Percentiles rank a stretch among this genome's conserved stretches.
phyloP scores from a whole-genome alignment of 257 asterid genomes.

The Plantago ovata region DNA sequence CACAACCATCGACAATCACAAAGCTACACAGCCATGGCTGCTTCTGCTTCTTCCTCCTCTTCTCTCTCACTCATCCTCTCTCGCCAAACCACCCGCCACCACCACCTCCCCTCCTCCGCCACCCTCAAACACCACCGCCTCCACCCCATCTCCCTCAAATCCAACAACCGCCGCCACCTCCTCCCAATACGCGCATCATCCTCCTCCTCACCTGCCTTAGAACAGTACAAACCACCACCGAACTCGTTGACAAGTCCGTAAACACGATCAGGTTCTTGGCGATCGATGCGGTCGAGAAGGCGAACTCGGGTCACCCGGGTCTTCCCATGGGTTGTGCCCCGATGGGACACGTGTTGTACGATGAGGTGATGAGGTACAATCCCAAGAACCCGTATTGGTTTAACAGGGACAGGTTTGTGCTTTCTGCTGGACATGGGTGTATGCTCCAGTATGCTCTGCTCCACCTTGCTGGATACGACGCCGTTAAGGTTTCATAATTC shows the following conservation, averaged over 20 bases:
- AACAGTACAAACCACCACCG: conserved; percentile 53
- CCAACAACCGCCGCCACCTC: conserved; percentile 33
- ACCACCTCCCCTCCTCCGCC: conserved; percentile 56
- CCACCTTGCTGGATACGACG: conserved; percentile 81
- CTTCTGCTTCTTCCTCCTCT: conserved; percentile 79
- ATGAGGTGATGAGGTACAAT: conserved; percentile 88
- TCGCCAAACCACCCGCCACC: conserved; percentile 52
- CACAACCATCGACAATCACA: neutral
- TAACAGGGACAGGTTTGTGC: conserved; percentile 85
- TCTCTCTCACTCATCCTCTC: conserved; percentile 72
- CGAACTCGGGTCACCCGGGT: conserved; percentile 91
- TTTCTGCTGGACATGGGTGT: conserved; percentile 97
- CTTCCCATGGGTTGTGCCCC: conserved; percentile 96
- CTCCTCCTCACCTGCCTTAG: too few species aligned
- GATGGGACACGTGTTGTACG: conserved; percentile 88
- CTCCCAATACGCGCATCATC: conserved; percentile 43
- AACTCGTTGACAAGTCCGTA: conserved; percentile 74
- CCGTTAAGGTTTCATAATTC: conserved; percentile 48
- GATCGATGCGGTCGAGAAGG: conserved; percentile 85
- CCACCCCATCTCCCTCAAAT: conserved; percentile 22
- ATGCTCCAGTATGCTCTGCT: conserved; percentile 94
- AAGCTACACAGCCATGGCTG: conserved; percentile 55
- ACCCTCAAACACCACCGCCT: conserved; percentile 47
- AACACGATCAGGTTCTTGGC: conserved; percentile 80
- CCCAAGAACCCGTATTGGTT: conserved; percentile 99